These are phyloP conservation scores for Monosporascus sp. DNA, from an alignment of 2,329 filamentous ascomycete genomes.

Conservation along the genomic window DNA sequence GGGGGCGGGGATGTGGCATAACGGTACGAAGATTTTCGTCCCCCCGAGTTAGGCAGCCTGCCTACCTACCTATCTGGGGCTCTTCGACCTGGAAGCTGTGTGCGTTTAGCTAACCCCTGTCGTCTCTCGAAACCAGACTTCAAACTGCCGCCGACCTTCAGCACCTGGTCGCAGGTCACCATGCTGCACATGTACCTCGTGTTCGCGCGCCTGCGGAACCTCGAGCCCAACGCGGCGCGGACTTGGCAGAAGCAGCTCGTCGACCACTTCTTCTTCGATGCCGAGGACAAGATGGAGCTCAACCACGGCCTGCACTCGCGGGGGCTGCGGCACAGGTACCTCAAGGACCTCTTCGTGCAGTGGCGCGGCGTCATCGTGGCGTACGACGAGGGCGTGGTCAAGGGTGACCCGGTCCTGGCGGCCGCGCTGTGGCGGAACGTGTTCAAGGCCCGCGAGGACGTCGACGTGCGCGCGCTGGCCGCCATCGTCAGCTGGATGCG, in stretches of 20 bases:
- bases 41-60: background rate
- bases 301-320: slow-evolving; percentile 65
- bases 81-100: background rate
- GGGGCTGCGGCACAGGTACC: slow-evolving; percentile 56
- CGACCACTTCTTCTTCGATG: slow-evolving; percentile 91
- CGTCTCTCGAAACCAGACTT: slow-evolving; percentile 51
- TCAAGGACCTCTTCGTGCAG: slow-evolving; percentile 88
- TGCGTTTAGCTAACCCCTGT: slow-evolving; percentile 1
- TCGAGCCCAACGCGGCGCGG: slow-evolving; percentile 62
- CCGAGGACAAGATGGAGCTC: slow-evolving; percentile 76
- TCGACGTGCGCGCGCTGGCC: slow-evolving; percentile 44
- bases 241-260: slow-evolving; percentile 86
- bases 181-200: slow-evolving; percentile 96
- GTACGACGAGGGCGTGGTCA: slow-evolving; percentile 75
- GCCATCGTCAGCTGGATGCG: slow-evolving; percentile 55
- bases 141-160: slow-evolving; percentile 79
- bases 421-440: slow-evolving; percentile 90
- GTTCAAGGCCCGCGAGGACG: slow-evolving; percentile 62
- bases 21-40: slow-evolving; percentile 49
- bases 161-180: slow-evolving; percentile 91
- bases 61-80: background rate
- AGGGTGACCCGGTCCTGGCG: slow-evolving; percentile 71
- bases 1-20: slow-evolving; percentile 74
- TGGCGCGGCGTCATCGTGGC: slow-evolving; percentile 84
- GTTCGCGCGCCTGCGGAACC: slow-evolving; percentile 73